Percentiles rank a stretch among this genome's conserved stretches.
These are phyloP conservation scores for Ceratocystis lukuohia DNA, from an alignment of 2,329 filamentous ascomycete genomes.

Conservation along the genomic window DNA sequence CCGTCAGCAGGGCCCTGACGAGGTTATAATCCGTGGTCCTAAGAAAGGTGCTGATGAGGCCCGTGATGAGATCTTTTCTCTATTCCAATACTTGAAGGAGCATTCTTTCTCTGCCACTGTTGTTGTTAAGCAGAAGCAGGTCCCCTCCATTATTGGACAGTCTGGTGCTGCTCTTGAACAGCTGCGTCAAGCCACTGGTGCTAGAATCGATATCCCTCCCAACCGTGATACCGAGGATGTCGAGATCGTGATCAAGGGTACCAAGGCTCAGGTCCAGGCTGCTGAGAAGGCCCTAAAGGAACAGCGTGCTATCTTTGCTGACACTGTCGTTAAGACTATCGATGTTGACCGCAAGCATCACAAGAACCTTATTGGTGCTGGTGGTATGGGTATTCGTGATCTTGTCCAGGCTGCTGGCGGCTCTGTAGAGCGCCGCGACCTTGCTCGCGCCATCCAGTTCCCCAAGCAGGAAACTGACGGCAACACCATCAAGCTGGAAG, in stretches of 20 bases:
- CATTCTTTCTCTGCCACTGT: constrained; percentile 70
- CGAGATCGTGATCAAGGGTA: constrained; percentile 84
- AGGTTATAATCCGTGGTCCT: constrained; percentile 81
- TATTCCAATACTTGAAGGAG: constrained; percentile 81
- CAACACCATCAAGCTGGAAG: constrained; percentile 77
- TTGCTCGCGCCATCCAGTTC: constrained; percentile 87
- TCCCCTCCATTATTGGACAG: constrained; percentile 86
- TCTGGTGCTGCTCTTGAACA: constrained; percentile 85
- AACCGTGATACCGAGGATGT: constrained; percentile 61
- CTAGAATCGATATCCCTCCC: constrained; percentile 82
- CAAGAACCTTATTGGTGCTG: constrained; percentile 72
- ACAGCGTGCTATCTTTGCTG: constrained; percentile 75
- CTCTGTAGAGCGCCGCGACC: constrained; percentile 67
- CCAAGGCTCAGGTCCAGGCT: constrained; percentile 76
- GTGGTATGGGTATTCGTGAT: constrained; percentile 72
- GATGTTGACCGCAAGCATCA: constrained; percentile 94
- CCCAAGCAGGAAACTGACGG: constrained; percentile 76
- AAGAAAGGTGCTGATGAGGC: constrained; percentile 87
- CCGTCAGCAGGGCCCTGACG: constrained; percentile 66
- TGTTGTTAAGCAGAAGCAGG: constrained; percentile 76
- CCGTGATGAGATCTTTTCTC: constrained; percentile 75
- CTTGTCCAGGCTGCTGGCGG: constrained; percentile 83
- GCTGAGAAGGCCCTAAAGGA: constrained; percentile 84
- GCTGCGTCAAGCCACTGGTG: constrained; percentile 69
- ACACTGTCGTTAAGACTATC: constrained; percentile 71